Evolutionary conservation across 768 basidiomycete genomes (phyloP).

Genomic region (Aureoboletus auriporus): DNA sequence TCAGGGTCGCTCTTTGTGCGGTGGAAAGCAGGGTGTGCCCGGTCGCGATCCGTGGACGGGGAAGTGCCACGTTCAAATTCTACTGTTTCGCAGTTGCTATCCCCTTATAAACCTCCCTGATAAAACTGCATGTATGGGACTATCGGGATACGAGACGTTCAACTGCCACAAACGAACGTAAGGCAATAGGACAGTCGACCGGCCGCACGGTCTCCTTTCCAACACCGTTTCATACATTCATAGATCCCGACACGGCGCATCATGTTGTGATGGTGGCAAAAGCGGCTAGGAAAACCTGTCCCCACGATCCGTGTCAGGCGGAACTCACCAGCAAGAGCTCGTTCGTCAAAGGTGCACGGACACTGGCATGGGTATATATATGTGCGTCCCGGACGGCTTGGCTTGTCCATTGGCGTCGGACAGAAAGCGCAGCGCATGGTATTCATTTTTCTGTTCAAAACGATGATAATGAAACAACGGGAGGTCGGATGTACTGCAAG

Average conservation of each 20-base stretch:
- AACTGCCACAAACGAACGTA: background rate
- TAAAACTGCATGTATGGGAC: background rate
- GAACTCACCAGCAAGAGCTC: background rate
- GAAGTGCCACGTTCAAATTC: background rate
- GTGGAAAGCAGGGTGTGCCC: conserved; percentile 1
- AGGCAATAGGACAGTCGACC: background rate
- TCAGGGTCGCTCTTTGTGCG: background rate
- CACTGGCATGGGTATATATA: no score
- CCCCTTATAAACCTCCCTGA: background rate
- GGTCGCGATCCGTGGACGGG: conserved; percentile 16
- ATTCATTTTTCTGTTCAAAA: background rate
- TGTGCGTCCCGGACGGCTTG: no score
- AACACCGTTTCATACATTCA: background rate
- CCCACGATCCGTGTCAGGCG: conserved; percentile 4
- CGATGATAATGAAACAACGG: background rate
- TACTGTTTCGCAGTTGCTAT: background rate
- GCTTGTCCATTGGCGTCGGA: background rate
- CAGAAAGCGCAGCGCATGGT: background rate
- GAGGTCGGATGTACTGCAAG: background rate
- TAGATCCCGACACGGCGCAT: background rate
- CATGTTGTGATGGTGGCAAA: background rate
- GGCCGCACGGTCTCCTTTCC: conserved; percentile 4
- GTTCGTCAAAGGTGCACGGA: no score
- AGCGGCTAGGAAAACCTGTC: background rate
- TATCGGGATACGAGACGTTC: background rate